These are phyloP conservation scores for Candida namnaoensis DNA, from an alignment of 805 yeast genomes.

Conservation along the genomic window DNA sequence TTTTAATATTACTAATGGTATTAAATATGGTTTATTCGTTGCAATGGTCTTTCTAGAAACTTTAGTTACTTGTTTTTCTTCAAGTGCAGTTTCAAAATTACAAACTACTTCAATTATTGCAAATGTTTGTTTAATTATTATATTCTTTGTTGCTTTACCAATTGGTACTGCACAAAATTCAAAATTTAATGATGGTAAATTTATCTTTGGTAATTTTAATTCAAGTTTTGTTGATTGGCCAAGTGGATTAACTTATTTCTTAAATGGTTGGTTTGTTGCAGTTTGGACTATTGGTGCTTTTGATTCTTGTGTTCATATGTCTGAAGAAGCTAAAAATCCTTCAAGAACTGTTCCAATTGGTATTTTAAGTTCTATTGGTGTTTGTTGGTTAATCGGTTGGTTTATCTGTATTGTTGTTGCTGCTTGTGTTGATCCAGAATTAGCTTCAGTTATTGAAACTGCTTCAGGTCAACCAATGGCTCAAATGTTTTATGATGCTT, in stretches of 20 bases:
- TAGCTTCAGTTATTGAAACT: conserved; percentile 32
- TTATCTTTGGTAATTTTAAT: conserved; percentile 45
- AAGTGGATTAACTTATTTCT: conserved; percentile 45
- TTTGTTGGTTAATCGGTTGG: conserved; percentile 54
- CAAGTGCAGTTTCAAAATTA: conserved; percentile 41
- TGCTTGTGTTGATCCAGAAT: conserved; percentile 43
- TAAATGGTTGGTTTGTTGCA: conserved; percentile 52
- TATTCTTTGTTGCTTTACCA: conserved; percentile 55
- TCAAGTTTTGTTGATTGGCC: conserved; percentile 45
- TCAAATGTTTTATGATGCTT: conserved; percentile 50
- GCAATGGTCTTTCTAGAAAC: conserved; percentile 46
- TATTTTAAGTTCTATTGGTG: conserved; percentile 47
- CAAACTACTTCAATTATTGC: conserved; percentile 47
- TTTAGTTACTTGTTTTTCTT: conserved; percentile 41
- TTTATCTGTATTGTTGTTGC: conserved; percentile 40
- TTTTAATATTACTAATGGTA: conserved; percentile 42
- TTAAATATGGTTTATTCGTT: conserved; percentile 52
- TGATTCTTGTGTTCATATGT: conserved; percentile 65
- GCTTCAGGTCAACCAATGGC: conserved; percentile 55
- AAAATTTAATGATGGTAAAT: conserved; percentile 38
- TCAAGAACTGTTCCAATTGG: conserved; percentile 57
- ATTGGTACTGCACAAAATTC: conserved; percentile 37
- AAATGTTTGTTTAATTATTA: conserved; percentile 39
- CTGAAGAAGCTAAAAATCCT: conserved; percentile 63
- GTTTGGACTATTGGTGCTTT: conserved; percentile 73